Evolutionary conservation across 2,329 filamentous ascomycete genomes (phyloP), one percentile per base, ranked within the genome.

Genomic region (Colletotrichum paranaense): DNA sequence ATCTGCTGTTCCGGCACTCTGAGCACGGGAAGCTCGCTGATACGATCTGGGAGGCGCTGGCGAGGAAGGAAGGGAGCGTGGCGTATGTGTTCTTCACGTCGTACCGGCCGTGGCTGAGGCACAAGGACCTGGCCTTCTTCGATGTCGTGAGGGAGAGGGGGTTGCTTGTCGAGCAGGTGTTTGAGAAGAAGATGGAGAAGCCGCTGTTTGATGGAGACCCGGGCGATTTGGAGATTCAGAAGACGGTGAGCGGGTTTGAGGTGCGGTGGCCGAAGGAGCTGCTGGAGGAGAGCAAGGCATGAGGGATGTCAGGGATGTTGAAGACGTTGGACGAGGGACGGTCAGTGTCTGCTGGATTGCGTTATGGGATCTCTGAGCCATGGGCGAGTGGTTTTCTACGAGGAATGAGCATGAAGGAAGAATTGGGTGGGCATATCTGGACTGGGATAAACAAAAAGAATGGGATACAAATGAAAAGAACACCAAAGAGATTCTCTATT

Each of bases 21-120:
- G 95, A 98, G 84, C 96, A 98, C 79, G 86, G 84, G 2, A 95
- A 94, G 78, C 87, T 98, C 73, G 86, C 97, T 76, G 88, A 89
- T 76, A 95, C 93, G 4, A 89, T 98, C 73, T 86, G 89, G 78
- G 81, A 88, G 79, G 94, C 93, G 19, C 82, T 98, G 78, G 89
- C 88, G 77, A 86, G 84, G 74, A 82, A 84, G 4, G 78, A 81
- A 4, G 85, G 85, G 2, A 90, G 92, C 62, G 88, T 88, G 67
- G 95, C 95, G 2, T 89, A 95, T 78, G 95, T 98, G 8, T 97
- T 98, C 82, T 98, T 98, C 85, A 97, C 95, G 0, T 95, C 94
- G 24, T 98, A 98, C 83, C 88, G 97, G 75, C 95, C 96, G 1
- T 98, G 95, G 95, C 86, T 98, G 79, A 87, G 93, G 78, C 89